phyloP scores from a whole-genome alignment of 2,329 filamentous ascomycete species.

The Trichoderma sp. region DNA sequence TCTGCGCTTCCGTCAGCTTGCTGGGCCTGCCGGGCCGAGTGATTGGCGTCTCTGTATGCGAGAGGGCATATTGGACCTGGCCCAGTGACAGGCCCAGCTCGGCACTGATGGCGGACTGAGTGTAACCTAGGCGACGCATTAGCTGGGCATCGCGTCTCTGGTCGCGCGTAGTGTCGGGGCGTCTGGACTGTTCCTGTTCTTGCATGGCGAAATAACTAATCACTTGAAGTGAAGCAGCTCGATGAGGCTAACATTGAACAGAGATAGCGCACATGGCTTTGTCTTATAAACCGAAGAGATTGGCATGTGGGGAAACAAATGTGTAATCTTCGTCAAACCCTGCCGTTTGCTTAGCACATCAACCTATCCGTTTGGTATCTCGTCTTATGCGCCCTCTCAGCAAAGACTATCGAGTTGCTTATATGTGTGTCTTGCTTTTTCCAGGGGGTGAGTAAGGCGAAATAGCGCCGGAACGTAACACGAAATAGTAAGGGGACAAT shows the following conservation, averaged over 20 bases:
- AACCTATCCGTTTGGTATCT: neutral
- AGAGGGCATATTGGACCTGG: slow-evolving; percentile 10
- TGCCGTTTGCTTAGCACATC: neutral
- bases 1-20: slow-evolving; percentile 8
- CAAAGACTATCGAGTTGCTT: neutral
- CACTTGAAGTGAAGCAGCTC: neutral
- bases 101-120: slow-evolving; percentile 1
- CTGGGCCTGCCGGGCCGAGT: neutral
- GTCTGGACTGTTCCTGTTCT: neutral
- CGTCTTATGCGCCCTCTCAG: neutral
- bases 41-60: slow-evolving; percentile 12
- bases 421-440: neutral
- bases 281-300: neutral
- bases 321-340: neutral
- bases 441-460: neutral
- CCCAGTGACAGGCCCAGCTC: slow-evolving; percentile 5
- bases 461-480: neutral
- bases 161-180: slow-evolving; percentile 12
- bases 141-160: slow-evolving; percentile 10
- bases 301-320: neutral
- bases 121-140: slow-evolving; percentile 14
- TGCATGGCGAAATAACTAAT: neutral
- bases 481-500: neutral
- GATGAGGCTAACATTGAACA: neutral
- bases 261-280: neutral